Base-by-base conservation (phyloP, 805 yeast genomes). In the Cyberlindnera bimundalis region DNA sequence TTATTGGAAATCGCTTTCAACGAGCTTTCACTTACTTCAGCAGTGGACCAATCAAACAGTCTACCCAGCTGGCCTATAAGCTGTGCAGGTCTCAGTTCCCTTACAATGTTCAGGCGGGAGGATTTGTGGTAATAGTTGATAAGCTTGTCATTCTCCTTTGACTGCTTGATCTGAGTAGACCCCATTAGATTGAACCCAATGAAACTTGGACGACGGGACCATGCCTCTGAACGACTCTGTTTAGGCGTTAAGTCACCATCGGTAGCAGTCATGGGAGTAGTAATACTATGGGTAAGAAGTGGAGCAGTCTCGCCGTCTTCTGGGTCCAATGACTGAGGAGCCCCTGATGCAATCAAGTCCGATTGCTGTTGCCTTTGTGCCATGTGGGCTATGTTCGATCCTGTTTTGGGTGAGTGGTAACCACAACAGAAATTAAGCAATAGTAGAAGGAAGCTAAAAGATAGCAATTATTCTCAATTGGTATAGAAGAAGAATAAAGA, bases 31-130 rank as follows among this genome's bases (percentile, higher is more conserved):
- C 52, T 25, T 14, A 52, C 43, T 30, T 45, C 40, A 38, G 48
- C 45, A 11, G 39, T 31, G 18, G 37, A 41, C 82, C 83, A 77
- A 39, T 72, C 63, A 17, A 45, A 47, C 23, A 73, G 50, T n/a
- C 61, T 28, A 0, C 52, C 51, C 5, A 64, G 51, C 25, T 56
- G 47, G 4, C 83, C 82, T 46, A 77, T 74, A 42, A 77, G 61
- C 19, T 56, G 61, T 31, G 58, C 56, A 1, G 80, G 73, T 36
- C 82, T 63, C 64, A 73, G 61, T 39, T 70, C 65, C 32, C 73
- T 57, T 11, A 48, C 44, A 18, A 35, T 24, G 18, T 39, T 37
- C 6, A 50, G 3, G 30, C 49, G 48, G 2, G 46, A 32, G 2
- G 48, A 32, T 26, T 55, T 56, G 31, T 49, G 41, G 32, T 34